Base-by-base conservation (phyloP, 2,329 filamentous ascomycete genomes). In the Pseudogymnoascus sp. region DNA sequence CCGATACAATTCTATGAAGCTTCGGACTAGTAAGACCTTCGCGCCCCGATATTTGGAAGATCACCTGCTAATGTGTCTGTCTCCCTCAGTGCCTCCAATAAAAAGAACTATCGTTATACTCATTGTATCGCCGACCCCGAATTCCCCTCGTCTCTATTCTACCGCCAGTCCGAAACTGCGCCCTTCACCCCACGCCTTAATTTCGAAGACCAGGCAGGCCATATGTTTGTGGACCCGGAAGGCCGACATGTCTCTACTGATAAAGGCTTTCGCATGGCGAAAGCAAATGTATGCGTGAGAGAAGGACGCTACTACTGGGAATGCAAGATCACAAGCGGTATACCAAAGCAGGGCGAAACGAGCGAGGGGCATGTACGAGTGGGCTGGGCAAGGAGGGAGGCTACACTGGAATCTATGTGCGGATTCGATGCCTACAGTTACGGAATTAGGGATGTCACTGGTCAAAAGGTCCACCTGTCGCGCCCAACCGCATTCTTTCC, bases 291-390 rank as follows among this genome's bases (percentile, higher is more conserved):
- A 0, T 91, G 90, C 23, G 90, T 93, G 3, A 83, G 95, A 53
- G 90, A 97, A 75, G 95, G 95, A 0, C 85, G 90, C 34, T 91
- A 91, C 80, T 99, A 96, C 75, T 99, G 92, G 81, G 95, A 99
- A 76, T 92, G 93, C 75, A 93, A 90, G 71, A 86, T 99, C 62
- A 88, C 93, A 8, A 86, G 87, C 67, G 95, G 95, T 37, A 86
- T 90, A 43, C 79, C 84, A 2, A 75, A 76, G 60, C 65, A 67
- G 49, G 56, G 65, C 9, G 64, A 62, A 71, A 65, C 67, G 36
- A 64, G 68, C 12, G 68, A 67, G 46, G 82, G 80, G 71, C 90
- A 82, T 72, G 88, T 97, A 23, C 89, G 95, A 6, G 84, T 97
- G 73, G 96, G 96, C 3, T 97, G 91, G 79, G 89, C 90, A 2